Evolutionary conservation across 129 eudicot genomes (phyloP).

Genomic region (Saussurea involucrata): DNA sequence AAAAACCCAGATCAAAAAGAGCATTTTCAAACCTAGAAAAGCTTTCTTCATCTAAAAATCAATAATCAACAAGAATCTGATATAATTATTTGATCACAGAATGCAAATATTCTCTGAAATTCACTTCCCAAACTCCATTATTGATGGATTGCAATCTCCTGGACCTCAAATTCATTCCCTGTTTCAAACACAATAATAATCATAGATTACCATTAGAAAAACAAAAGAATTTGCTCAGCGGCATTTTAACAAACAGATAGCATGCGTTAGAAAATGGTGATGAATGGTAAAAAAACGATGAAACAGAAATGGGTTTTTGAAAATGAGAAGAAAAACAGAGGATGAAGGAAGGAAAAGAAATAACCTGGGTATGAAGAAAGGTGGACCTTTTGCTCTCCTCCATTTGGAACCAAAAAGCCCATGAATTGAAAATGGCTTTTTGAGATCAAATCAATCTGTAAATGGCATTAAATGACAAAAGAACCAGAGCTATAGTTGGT

Average conservation of each 20-base stretch:
- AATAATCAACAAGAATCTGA: slow-evolving; percentile 9
- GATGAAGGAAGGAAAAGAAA: slow-evolving; percentile 9
- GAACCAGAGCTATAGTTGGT: slow-evolving; percentile 2
- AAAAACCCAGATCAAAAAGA: slow-evolving; percentile 51
- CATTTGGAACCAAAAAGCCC: slow-evolving; percentile 35
- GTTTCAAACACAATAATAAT: neutral
- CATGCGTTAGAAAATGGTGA: neutral
- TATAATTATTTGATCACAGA: slow-evolving; percentile 10
- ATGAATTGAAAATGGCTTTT: slow-evolving; percentile 21
- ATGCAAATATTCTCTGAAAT: slow-evolving; percentile 5
- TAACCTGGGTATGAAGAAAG: slow-evolving; percentile 61
- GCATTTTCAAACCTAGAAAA: slow-evolving; percentile 32
- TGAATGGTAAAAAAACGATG: slow-evolving; percentile 13
- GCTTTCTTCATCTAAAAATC: neutral
- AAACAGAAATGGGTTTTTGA: slow-evolving; percentile 18
- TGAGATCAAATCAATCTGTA: slow-evolving; percentile 44
- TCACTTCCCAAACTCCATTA: slow-evolving; percentile 11
- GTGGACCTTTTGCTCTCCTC: slow-evolving; percentile 38
- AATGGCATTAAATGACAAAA: slow-evolving; percentile 20
- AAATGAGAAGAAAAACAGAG: neutral
- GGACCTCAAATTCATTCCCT: slow-evolving; percentile 31
- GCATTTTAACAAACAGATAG: neutral
- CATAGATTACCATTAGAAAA: neutral
- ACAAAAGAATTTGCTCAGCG: neutral
- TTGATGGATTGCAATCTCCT: slow-evolving; percentile 16